Conservation (phyloP, 2,329 filamentous ascomycete species). For the Colletotrichum tanaceti region DNA sequence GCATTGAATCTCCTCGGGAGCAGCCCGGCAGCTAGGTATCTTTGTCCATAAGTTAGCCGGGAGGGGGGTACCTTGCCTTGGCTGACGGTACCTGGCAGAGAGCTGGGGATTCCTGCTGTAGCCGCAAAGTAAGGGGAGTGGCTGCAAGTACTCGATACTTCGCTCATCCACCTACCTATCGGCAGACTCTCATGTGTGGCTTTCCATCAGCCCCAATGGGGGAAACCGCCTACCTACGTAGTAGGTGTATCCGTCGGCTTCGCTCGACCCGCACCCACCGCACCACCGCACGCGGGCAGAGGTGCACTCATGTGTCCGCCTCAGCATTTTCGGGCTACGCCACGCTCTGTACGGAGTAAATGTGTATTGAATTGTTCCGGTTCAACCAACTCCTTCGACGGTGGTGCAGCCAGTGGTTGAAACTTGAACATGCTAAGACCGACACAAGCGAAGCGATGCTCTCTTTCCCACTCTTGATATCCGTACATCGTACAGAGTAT, state of each 20-base stretch:
- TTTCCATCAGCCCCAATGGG: conserved; percentile 8
- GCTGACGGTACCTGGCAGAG: conserved; percentile 19
- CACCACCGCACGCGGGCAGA: conserved; percentile 7
- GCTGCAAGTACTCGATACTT: conserved; percentile 1
- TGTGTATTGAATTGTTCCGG: conserved; percentile 15
- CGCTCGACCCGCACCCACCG: neutral
- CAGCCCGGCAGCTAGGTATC: conserved; percentile 3
- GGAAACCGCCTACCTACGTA: neutral
- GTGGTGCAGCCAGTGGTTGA: neutral
- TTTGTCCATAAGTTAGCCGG: neutral
- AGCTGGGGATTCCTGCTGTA: conserved; percentile 1
- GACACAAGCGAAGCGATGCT: neutral
- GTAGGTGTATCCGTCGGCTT: neutral
- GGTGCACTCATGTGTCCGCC: conserved; percentile 2
- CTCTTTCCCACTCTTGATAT: too few species aligned
- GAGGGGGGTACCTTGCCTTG: neutral
- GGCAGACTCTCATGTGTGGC: neutral
- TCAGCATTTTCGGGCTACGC: conserved; percentile 25
- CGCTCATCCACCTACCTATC: neutral
- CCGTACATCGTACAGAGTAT: too few species aligned
- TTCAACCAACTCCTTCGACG: conserved; percentile 19
- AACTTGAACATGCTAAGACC: neutral
- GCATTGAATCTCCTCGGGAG: neutral
- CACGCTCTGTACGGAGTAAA: conserved; percentile 23
- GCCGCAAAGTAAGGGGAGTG: neutral